Conservation (phyloP, 805 yeast genomes). For the Candida vartiovaarae region DNA sequence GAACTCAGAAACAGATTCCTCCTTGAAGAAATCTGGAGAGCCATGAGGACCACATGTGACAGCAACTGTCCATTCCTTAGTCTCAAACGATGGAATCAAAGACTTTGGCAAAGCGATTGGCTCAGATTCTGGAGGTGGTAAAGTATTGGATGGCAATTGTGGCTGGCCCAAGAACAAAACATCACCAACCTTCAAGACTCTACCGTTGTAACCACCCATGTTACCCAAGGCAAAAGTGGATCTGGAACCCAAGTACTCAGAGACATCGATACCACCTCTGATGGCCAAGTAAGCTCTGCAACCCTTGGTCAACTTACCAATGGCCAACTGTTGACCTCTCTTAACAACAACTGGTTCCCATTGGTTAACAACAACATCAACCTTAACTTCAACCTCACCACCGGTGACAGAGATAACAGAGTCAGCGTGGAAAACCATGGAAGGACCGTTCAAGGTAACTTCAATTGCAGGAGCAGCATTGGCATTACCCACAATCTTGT, state of each 20-base stretch:
- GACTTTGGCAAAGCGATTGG: slow-evolving; percentile 53
- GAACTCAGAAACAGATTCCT: slow-evolving; percentile 69
- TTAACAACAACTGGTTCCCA: slow-evolving; percentile 68
- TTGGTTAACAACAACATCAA: slow-evolving; percentile 47
- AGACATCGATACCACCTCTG: slow-evolving; percentile 90
- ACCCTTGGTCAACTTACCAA: slow-evolving; percentile 78
- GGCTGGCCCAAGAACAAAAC: slow-evolving; percentile 84
- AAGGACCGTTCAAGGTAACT: slow-evolving; percentile 82
- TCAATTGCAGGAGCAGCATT: slow-evolving; percentile 83
- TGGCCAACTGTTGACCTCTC: slow-evolving; percentile 68
- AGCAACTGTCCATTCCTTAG: slow-evolving; percentile 69
- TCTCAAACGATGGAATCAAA: slow-evolving; percentile 25
- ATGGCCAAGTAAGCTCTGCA: slow-evolving; percentile 88
- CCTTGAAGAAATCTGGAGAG: slow-evolving; percentile 86
- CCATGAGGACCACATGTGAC: slow-evolving; percentile 98
- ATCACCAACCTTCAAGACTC: slow-evolving; percentile 88
- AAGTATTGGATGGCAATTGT: slow-evolving; percentile 52
- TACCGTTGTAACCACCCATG: slow-evolving; percentile 92
- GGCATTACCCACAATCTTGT: slow-evolving; percentile 85
- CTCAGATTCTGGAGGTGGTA: slow-evolving; percentile 65
- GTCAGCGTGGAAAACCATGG: slow-evolving; percentile 75
- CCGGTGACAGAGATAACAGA: slow-evolving; percentile 80
- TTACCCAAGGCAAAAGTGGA: slow-evolving; percentile 91
- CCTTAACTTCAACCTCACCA: slow-evolving; percentile 62
- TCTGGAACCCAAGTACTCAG: slow-evolving; percentile 91